Evolutionary conservation across 257 asterid species (phyloP).

Genomic region (Forsythia suspensa): DNA sequence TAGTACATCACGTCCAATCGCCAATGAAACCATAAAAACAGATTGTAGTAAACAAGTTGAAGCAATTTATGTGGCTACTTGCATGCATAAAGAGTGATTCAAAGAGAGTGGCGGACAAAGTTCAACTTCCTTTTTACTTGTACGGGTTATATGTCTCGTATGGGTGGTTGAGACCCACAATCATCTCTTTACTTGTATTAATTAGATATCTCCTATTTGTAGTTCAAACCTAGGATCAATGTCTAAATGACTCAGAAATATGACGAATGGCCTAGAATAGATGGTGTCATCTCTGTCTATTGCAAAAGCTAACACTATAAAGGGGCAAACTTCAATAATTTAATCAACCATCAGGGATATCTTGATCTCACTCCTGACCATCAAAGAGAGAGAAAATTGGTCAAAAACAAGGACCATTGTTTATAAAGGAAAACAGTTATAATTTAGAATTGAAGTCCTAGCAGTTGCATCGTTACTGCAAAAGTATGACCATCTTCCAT

Average conservation of each 20-base stretch:
- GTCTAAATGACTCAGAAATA: not conserved
- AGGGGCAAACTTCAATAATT: no score
- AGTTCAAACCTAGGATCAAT: not conserved
- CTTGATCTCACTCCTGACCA: no score
- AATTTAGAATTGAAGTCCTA: no score
- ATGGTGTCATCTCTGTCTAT: no score
- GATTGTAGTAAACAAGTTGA: not conserved
- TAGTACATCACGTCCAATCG: not conserved
- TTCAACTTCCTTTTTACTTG: not conserved
- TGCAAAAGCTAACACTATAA: no score
- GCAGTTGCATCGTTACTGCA: no score
- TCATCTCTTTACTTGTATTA: not conserved
- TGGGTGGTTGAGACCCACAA: not conserved
- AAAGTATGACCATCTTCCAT: no score
- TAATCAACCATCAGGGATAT: no score
- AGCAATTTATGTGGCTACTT: not conserved
- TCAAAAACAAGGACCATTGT: no score
- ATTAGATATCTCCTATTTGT: not conserved
- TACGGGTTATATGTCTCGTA: not conserved
- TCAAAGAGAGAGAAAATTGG: no score
- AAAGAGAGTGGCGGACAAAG: not conserved
- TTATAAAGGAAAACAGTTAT: no score
- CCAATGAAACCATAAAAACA: not conserved
- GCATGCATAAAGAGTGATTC: not conserved
- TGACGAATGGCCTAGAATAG: no score